Base-by-base conservation (phyloP, 805 yeast genomes). In the Maudiozyma bulderi region DNA sequence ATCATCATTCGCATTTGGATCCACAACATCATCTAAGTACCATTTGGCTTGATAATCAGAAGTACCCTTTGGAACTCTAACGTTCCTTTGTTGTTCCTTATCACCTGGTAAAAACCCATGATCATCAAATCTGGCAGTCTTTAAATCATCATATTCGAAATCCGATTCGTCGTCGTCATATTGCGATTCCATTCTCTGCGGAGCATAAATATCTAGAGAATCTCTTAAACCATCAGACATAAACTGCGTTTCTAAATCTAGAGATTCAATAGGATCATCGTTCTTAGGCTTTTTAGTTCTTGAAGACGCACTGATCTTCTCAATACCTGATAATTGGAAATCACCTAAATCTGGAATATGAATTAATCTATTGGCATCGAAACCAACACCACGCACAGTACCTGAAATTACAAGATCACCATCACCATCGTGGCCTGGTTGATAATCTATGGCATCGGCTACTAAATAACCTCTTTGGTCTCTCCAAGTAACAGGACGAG, bases 271-370 rank as follows among this genome's bases (percentile, higher is more conserved):
- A 5, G 44, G 57, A 32, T 54, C 55, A 3, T 52, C 52, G 11
- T 59, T 66, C n/a, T 50, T 47, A 5, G 40, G 31, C 55, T 50
- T 64, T 61, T 52, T 59, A 59, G 45, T 54, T 50, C 63, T 64
- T 11, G 57, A 49, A 33, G 71, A 67, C 1, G 59, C 54, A 13
- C 57, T 54, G 3, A 79, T 41, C 55, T 71, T 79, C 57, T 84
- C 89, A 48, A 93, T 78, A 45, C 69, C 74, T 44, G 77, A 81
- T 26, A 93, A 66, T 65, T 84, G 88, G 70, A 80, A 89, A 65
- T 93, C 98, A 14, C 99, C 99, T 52, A 75, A 73, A 1, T 90
- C 96, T 4, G 95, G 95, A 33, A 95, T 70, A 62, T 91, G 96
- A 38, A 95, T 78, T 48, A 87, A 67, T 58, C 89, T 75, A 62